phyloP scores from a whole-genome alignment of 495 filamentous ascomycete genomes.

The Lichina pygmaea region DNA sequence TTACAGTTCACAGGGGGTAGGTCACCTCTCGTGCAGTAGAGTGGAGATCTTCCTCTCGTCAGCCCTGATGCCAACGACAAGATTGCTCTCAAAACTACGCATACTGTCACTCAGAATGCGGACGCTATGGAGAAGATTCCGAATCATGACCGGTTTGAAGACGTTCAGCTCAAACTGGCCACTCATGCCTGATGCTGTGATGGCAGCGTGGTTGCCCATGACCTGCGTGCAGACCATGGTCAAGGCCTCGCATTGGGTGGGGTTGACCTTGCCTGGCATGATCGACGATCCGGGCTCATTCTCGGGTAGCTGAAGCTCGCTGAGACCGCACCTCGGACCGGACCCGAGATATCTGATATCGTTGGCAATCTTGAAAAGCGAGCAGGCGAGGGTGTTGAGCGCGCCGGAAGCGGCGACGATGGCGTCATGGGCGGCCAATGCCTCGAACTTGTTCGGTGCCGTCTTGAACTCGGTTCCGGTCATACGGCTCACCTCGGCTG shows the following conservation, averaged over 20 bases:
- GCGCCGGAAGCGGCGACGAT: constrained; percentile 81
- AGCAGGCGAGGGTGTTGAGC: constrained; percentile 77
- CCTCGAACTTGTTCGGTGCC: constrained; percentile 97
- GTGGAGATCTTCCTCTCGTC: constrained; percentile 74
- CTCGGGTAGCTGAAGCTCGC: constrained; percentile 77
- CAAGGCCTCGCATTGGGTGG: constrained; percentile 89
- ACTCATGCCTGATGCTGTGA: constrained; percentile 83
- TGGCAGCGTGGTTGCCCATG: constrained; percentile 84
- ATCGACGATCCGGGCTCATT: constrained; percentile 94
- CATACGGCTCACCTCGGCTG: constrained; percentile 69
- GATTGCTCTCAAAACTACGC: constrained; percentile 78
- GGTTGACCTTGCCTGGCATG: constrained; percentile 99
- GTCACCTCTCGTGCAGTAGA: constrained; percentile 61
- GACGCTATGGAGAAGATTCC: constrained; percentile 76
- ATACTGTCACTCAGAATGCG: constrained; percentile 76
- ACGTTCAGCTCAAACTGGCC: constrained; percentile 98
- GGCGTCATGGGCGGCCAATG: constrained; percentile 89
- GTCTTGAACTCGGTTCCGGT: constrained; percentile 85
- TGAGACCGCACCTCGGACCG: constrained; percentile 83
- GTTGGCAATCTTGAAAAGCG: constrained; percentile 94
- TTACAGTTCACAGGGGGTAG: background rate
- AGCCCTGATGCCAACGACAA: constrained; percentile 68
- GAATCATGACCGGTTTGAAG: constrained; percentile 91
- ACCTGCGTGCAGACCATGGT: constrained; percentile 97
- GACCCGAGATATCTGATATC: constrained; percentile 93